These are phyloP conservation scores for Eimeria praecox DNA, from an alignment of 169 alveolate genomes.

Conservation along the genomic window DNA sequence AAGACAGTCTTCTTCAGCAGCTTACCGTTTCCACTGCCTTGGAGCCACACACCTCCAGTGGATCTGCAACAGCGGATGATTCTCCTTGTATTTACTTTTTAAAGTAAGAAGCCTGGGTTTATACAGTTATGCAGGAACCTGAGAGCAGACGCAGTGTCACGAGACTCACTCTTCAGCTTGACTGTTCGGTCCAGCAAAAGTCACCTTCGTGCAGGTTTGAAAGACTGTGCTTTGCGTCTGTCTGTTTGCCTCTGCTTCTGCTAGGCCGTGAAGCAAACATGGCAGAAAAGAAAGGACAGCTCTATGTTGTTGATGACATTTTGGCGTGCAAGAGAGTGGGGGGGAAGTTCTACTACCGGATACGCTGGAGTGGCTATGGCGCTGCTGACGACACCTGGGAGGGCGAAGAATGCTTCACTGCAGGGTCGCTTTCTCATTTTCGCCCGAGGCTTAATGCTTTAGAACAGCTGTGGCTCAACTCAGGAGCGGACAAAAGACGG, in stretches of 20 bases:
- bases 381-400: conserved; percentile 69
- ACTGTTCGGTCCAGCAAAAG: background rate
- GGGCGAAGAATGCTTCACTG: conserved; percentile 37
- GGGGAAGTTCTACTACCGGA: conserved; percentile 53
- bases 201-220: background rate
- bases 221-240: background rate
- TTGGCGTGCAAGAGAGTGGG: conserved; percentile 54
- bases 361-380: conserved; percentile 65
- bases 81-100: background rate
- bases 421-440: conserved; percentile 47
- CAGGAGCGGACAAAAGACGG: conserved; percentile 1
- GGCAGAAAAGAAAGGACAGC: conserved; percentile 42
- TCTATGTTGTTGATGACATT: conserved; percentile 35
- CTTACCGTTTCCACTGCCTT: background rate
- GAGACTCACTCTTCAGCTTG: background rate
- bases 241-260: background rate
- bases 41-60: conserved; percentile 11
- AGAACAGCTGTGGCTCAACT: conserved; percentile 43
- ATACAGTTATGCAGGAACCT: background rate
- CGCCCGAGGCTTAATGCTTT: conserved; percentile 11
- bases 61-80: background rate
- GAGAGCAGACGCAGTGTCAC: background rate
- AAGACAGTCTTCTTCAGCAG: background rate
- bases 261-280: background rate
- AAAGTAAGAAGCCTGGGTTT: background rate